Evolutionary conservation across 75 land plant species (phyloP), one percentile per base, ranked within the genome.

Genomic region (Ceratopteris richardii): DNA sequence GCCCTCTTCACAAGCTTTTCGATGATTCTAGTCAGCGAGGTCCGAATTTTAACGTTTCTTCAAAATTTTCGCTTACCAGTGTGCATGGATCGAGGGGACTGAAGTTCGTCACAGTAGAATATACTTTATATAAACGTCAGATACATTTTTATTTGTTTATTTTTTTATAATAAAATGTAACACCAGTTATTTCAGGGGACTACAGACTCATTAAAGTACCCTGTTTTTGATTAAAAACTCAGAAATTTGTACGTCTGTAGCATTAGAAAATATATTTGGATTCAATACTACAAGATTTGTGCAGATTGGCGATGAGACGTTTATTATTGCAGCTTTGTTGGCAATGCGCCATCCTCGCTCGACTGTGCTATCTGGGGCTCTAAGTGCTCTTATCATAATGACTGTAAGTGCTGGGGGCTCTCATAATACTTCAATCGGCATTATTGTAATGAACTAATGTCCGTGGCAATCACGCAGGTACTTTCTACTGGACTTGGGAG

Each of bases 221-320:
- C 1, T 20, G 18, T 27, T 67, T n/a, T n/a, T 29, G 24, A 27
- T 33, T 21, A 67, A 18, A 20, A 31, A 29, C 12, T 25, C 10
- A 54, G 2, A 17, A 51, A 11, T 39, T 20, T 25, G 24, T 27
- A 43, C 5, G 24, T 31, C 9, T 23, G 40, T 7, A 23, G 36
- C 24, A 30, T 19, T 44, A 41, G 40, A 62, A 2, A 5, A 4
- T 46, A 46, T 46, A 14, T 14, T 18, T 46, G 22, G 23, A 27
- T 7, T 54, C 29, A 18, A 54, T 22, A 25, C 17, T 18, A 54
- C 16, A 54, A 36, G 18, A 5, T 36, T 28, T 42, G 29, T 25
- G 21, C 63, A 94, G 97, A 94, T 94, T 77, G 98, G 98, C 58
- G 98, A 94, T 79, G 97, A 92, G 54, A 92, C 97, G 22, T 92